Evolutionary conservation across 1,284 basidiomycete species (phyloP).

Genomic region (Garcileccinum viscosum): DNA sequence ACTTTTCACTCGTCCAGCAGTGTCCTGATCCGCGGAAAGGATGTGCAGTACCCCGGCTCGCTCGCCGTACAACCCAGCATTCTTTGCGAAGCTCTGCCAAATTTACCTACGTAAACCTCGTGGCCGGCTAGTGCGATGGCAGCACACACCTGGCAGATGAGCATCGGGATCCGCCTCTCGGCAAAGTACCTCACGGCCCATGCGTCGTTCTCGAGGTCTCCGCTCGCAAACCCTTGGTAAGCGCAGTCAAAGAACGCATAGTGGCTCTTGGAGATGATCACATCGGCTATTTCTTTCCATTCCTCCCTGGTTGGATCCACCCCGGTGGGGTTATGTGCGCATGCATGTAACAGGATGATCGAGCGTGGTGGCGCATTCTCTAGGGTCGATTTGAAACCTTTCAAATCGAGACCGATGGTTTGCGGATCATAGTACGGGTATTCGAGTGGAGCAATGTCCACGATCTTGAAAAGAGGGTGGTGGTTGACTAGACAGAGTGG

Average conservation of each 20-base stretch:
- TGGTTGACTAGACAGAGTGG: slow-evolving; percentile 74
- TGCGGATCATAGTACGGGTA: slow-evolving; percentile 93
- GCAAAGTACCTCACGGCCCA: slow-evolving; percentile 83
- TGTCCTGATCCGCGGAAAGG: slow-evolving; percentile 64
- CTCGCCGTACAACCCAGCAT: slow-evolving; percentile 93
- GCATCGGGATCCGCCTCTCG: slow-evolving; percentile 72
- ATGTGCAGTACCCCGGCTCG: slow-evolving; percentile 88
- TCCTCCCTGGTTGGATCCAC: slow-evolving; percentile 92
- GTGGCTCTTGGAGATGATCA: slow-evolving; percentile 79
- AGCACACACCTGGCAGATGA: slow-evolving; percentile 82
- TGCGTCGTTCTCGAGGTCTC: slow-evolving; percentile 79
- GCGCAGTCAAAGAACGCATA: slow-evolving; percentile 96
- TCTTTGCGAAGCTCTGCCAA: slow-evolving; percentile 90
- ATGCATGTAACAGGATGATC: slow-evolving; percentile 90
- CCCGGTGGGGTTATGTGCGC: slow-evolving; percentile 96
- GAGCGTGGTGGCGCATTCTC: slow-evolving; percentile 74
- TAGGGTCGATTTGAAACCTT: slow-evolving; percentile 74
- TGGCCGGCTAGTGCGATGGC: background rate
- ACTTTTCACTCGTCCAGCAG: slow-evolving; percentile 77
- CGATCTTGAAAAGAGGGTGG: slow-evolving; percentile 86
- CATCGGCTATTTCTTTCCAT: slow-evolving; percentile 83
- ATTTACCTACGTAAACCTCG: slow-evolving; percentile 18
- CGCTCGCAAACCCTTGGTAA: slow-evolving; percentile 93
- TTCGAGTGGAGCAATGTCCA: slow-evolving; percentile 78
- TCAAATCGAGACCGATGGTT: slow-evolving; percentile 88